phyloP scores from a whole-genome alignment of 345 rosid species.

The Citrus sinensis region DNA sequence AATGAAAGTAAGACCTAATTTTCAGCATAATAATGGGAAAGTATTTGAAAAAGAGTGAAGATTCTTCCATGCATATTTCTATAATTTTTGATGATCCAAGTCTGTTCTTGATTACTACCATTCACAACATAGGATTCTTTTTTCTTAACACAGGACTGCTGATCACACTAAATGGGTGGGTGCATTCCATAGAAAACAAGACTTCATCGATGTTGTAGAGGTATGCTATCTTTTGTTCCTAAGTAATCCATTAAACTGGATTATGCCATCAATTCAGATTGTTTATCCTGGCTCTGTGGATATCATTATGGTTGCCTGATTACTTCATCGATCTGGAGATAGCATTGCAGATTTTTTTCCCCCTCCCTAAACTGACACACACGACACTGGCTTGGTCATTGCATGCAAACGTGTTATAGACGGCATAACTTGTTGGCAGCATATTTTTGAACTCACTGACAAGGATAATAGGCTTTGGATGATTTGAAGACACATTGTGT shows the following conservation, averaged over 20 bases:
- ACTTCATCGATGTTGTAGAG: constrained; percentile 92
- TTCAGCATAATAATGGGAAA: too few species aligned
- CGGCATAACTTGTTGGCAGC: background rate
- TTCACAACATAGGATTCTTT: constrained; percentile 1
- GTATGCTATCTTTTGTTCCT: constrained; percentile 25
- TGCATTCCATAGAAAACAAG: constrained; percentile 73
- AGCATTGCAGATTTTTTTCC: background rate
- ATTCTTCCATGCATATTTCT: too few species aligned
- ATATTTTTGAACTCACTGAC: background rate
- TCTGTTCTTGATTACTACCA: background rate
- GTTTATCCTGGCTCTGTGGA: background rate
- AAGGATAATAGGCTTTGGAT: background rate
- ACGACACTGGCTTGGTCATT: background rate
- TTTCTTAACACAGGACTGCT: constrained; percentile 54
- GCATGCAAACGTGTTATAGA: background rate
- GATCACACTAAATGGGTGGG: constrained; percentile 97
- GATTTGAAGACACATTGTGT: background rate
- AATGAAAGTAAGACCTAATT: too few species aligned
- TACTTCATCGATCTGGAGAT: background rate
- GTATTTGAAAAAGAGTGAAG: too few species aligned
- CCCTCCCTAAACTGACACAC: background rate
- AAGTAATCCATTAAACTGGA: background rate
- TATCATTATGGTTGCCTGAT: background rate
- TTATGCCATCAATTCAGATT: background rate
- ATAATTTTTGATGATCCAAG: background rate